phyloP scores from a whole-genome alignment of 2,329 filamentous ascomycete genomes.

The Penicillium brasilianum region DNA sequence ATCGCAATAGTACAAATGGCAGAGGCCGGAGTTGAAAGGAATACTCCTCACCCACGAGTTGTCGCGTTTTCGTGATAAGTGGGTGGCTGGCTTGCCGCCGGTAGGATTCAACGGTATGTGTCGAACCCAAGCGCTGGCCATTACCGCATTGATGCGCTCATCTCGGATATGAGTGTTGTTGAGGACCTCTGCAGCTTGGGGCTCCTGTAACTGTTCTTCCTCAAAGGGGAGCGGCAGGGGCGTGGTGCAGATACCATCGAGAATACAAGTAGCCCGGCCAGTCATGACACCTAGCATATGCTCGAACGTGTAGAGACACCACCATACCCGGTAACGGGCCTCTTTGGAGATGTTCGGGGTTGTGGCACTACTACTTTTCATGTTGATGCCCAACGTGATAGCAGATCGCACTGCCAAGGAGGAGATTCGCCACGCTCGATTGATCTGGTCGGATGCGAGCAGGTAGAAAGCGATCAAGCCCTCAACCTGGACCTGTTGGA shows the following conservation, averaged over 20 bases:
- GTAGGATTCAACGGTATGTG: constrained; percentile 40
- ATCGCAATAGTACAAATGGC: constrained; percentile 48
- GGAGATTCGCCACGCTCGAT: constrained; percentile 52
- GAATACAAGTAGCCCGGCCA: constrained; percentile 50
- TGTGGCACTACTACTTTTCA: constrained; percentile 47
- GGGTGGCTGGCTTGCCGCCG: constrained; percentile 33
- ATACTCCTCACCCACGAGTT: constrained; percentile 44
- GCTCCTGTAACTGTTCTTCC: constrained; percentile 45
- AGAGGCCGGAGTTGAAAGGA: constrained; percentile 42
- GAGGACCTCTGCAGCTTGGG: constrained; percentile 40
- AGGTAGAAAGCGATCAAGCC: constrained; percentile 52
- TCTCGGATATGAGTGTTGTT: constrained; percentile 39
- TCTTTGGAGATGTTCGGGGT: constrained; percentile 50
- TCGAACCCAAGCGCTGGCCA: constrained; percentile 39
- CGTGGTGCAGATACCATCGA: constrained; percentile 50
- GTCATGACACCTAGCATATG: constrained; percentile 53
- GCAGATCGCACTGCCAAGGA: constrained; percentile 51
- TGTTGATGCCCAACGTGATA: constrained; percentile 51
- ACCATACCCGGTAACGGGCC: constrained; percentile 54
- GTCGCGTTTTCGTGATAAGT: constrained; percentile 33
- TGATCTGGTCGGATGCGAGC: constrained; percentile 50
- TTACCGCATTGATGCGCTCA: constrained; percentile 36
- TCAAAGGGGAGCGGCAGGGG: constrained; percentile 50
- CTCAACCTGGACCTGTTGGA: constrained; percentile 53
- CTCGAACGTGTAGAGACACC: constrained; percentile 52